Percentiles rank a stretch among this genome's conserved stretches.
Evolutionary conservation across 2,329 filamentous ascomycete species (phyloP).

Genomic region (Sporothrix curviconia): DNA sequence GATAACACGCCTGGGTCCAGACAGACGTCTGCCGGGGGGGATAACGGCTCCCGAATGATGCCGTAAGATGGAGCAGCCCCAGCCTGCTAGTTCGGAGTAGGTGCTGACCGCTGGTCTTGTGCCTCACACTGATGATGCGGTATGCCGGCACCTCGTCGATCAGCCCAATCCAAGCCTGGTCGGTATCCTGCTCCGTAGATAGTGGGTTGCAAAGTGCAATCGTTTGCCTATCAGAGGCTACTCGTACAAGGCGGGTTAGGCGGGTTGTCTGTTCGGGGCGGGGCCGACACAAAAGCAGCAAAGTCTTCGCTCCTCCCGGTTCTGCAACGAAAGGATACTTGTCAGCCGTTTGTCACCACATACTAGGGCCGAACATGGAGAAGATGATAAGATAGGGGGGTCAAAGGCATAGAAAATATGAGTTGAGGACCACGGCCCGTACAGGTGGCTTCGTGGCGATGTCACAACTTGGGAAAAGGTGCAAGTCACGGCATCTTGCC

Average conservation of each 20-base stretch:
- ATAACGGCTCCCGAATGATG: not conserved
- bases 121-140: not conserved
- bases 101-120: not conserved
- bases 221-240: not conserved
- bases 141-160: constrained; percentile 4
- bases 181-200: not conserved
- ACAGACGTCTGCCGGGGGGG: not conserved
- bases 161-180: not conserved
- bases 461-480: no score
- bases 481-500: no score
- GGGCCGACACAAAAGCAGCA: not conserved
- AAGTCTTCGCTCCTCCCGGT: no score
- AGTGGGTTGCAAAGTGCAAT: not conserved
- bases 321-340: not conserved
- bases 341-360: not conserved
- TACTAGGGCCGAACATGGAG: not conserved
- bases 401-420: no score
- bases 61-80: not conserved
- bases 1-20: not conserved
- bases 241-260: no score
- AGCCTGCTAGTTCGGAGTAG: not conserved
- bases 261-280: not conserved
- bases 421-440: no score
- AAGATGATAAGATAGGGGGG: not conserved
- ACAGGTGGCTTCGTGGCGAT: no score